Evolutionary conservation across 2,329 filamentous ascomycete species (phyloP).

Genomic region (Keithomyces neogunnii): DNA sequence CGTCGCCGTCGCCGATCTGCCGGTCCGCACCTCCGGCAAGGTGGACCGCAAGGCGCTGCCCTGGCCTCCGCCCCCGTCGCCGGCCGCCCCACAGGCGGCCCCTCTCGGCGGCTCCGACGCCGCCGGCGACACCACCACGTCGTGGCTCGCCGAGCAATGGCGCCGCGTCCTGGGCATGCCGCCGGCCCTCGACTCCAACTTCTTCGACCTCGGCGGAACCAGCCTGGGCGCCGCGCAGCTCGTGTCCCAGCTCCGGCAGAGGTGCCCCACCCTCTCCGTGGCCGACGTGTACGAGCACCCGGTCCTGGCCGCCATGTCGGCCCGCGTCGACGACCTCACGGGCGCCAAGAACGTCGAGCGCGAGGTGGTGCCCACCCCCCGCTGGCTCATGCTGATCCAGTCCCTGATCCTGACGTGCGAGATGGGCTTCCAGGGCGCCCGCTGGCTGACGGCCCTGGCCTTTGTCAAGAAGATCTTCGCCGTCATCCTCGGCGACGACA

Average conservation of each 20-base stretch:
- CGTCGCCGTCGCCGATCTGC: conserved; percentile 11
- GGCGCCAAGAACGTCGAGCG: conserved; percentile 7
- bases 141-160: conserved; percentile 14
- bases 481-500: background rate
- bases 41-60: conserved; percentile 14
- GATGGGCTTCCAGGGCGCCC: conserved; percentile 8
- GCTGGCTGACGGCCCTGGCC: conserved; percentile 7
- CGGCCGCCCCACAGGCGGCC: conserved; percentile 4
- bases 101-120: background rate
- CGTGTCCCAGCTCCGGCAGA: conserved; percentile 12
- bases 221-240: conserved; percentile 15
- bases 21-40: conserved; percentile 14
- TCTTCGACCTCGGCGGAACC: conserved; percentile 15
- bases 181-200: conserved; percentile 8
- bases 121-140: conserved; percentile 6
- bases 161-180: conserved; percentile 12
- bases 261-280: conserved; percentile 12
- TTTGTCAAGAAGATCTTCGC: conserved; percentile 10
- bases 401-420: conserved; percentile 7
- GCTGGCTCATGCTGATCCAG: conserved; percentile 11
- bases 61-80: conserved; percentile 7
- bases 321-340: conserved; percentile 10
- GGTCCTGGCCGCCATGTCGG: conserved; percentile 9
- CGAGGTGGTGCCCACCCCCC: conserved; percentile 11
- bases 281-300: conserved; percentile 14